phyloP scores from a whole-genome alignment of 192 early-diverging fungal genomes.

The Coemansia sp. region DNA sequence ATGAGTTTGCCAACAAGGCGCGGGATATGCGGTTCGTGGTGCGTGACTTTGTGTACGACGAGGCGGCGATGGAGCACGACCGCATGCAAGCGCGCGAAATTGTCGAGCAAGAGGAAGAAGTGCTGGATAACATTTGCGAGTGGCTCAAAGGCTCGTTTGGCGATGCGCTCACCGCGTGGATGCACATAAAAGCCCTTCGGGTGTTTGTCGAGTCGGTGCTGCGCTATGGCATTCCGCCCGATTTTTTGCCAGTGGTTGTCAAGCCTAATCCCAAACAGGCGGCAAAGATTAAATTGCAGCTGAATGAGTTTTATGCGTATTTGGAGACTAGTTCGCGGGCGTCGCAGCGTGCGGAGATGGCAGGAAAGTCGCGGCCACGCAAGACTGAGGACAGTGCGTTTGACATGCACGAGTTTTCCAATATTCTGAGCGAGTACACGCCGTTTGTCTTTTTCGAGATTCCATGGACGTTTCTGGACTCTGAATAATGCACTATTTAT shows the following conservation, averaged over 20 bases:
- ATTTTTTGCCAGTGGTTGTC: constrained; percentile 79
- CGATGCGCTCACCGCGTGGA: constrained; percentile 88
- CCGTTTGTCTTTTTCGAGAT: constrained; percentile 67
- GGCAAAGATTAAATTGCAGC: constrained; percentile 70
- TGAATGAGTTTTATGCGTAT: constrained; percentile 79
- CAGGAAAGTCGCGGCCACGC: constrained; percentile 29
- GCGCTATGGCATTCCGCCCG: constrained; percentile 95
- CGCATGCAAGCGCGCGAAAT: constrained; percentile 68
- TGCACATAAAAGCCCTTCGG: constrained; percentile 92
- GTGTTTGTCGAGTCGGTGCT: constrained; percentile 96
- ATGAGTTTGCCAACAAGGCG: constrained; percentile 89
- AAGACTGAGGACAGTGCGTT: constrained; percentile 59
- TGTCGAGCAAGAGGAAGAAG: constrained; percentile 76
- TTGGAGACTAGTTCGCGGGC: constrained; percentile 71
- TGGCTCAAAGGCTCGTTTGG: constrained; percentile 93
- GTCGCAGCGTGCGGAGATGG: constrained; percentile 25
- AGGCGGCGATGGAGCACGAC: constrained; percentile 69
- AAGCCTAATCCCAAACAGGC: constrained; percentile 81
- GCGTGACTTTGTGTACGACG: constrained; percentile 93
- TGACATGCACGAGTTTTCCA: constrained; percentile 82
- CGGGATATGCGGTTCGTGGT: constrained; percentile 91
- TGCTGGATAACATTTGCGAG: constrained; percentile 72
- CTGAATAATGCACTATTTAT: neutral
- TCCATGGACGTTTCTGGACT: constrained; percentile 46
- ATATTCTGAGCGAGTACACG: constrained; percentile 78